Conservation (phyloP, 1,284 basidiomycete genomes). For the Fomes fomentarius region DNA sequence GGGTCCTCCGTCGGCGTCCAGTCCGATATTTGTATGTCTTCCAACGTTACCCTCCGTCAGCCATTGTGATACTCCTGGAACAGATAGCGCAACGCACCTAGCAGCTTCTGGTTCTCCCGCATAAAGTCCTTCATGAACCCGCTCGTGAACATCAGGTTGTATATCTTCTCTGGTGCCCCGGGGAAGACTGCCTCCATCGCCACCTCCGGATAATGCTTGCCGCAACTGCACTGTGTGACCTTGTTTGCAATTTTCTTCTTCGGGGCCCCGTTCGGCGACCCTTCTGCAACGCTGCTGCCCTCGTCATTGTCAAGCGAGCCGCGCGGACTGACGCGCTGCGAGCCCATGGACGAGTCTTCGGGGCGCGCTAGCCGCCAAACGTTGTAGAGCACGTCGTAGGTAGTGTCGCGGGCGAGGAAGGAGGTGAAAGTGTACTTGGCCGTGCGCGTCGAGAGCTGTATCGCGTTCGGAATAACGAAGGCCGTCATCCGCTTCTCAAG, state of each 20-base stretch:
- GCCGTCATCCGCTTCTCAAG: conserved; percentile 99
- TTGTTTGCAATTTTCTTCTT: conserved; percentile 38
- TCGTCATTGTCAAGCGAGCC: conserved; percentile 30
- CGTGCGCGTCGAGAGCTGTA: conserved; percentile 85
- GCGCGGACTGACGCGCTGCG: conserved; percentile 25
- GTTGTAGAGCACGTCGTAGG: conserved; percentile 94
- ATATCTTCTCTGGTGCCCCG: conserved; percentile 92
- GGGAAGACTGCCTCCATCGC: conserved; percentile 84
- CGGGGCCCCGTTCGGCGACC: conserved; percentile 6
- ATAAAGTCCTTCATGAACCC: conserved; percentile 97
- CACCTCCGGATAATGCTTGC: conserved; percentile 74
- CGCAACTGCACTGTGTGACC: conserved; percentile 79
- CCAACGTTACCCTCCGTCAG: not conserved
- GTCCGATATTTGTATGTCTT: conserved; percentile 92
- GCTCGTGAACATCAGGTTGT: conserved; percentile 95
- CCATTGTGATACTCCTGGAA: not conserved
- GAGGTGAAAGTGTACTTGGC: conserved; percentile 93
- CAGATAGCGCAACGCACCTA: conserved; percentile 57
- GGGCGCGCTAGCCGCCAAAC: conserved; percentile 94
- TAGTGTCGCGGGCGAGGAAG: conserved; percentile 95
- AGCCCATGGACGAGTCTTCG: conserved; percentile 54
- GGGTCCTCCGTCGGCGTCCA: conserved; percentile 80
- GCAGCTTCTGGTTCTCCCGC: conserved; percentile 86
- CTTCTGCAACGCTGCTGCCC: conserved; percentile 9
- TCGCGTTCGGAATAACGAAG: conserved; percentile 97